These are phyloP conservation scores for Pseudogymnoascus sp. DNA, from an alignment of 2,329 filamentous ascomycete genomes.

Conservation along the genomic window DNA sequence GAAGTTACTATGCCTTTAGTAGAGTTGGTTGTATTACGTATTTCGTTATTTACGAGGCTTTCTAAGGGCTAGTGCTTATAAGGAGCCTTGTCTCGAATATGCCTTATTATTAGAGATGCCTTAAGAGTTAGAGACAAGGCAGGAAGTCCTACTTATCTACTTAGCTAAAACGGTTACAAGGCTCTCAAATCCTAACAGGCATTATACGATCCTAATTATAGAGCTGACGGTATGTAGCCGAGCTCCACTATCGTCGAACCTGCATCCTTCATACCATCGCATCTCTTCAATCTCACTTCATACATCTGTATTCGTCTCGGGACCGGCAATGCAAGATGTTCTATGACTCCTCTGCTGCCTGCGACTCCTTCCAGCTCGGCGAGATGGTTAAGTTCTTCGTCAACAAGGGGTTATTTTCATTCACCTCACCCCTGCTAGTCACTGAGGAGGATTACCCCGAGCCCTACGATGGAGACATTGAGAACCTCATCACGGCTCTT, in stretches of 20 bases:
- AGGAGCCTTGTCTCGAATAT: background rate
- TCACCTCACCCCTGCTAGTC: slow-evolving; percentile 39
- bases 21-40: background rate
- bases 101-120: background rate
- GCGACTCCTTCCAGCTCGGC: slow-evolving; percentile 70
- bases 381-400: slow-evolving; percentile 67
- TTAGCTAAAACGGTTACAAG: background rate
- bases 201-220: slow-evolving; percentile 13
- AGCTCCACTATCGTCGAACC: slow-evolving; percentile 57
- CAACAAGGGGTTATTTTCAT: slow-evolving; percentile 51
- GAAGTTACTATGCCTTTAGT: background rate
- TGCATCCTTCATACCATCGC: slow-evolving; percentile 61
- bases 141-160: background rate
- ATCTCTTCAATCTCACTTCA: slow-evolving; percentile 60
- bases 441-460: slow-evolving; percentile 26
- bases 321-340: slow-evolving; percentile 61
- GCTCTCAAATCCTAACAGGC: background rate
- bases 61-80: background rate
- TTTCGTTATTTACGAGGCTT: background rate
- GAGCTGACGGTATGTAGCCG: slow-evolving; percentile 36
- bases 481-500: slow-evolving; percentile 50
- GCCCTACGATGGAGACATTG: slow-evolving; percentile 50
- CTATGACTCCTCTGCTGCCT: slow-evolving; percentile 63
- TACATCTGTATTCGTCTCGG: slow-evolving; percentile 59
- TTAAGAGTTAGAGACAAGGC: background rate